Conservation (phyloP, 2,329 filamentous ascomycete genomes). For the Trichophyton simii region DNA sequence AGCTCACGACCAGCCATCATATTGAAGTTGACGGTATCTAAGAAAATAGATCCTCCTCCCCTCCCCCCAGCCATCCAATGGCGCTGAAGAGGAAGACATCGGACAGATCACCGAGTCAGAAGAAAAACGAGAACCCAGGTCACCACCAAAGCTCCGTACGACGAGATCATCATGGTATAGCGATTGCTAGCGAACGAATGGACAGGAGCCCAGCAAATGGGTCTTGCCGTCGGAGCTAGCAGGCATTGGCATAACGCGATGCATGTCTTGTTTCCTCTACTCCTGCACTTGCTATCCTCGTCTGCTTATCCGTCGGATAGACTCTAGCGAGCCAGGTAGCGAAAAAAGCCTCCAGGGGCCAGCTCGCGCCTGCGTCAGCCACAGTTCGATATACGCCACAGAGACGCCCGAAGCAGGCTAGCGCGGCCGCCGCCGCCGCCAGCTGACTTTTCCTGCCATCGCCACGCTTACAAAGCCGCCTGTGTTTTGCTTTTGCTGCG, state of each 20-base stretch:
- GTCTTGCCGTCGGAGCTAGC: neutral
- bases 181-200: neutral
- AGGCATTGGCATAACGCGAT: constrained; percentile 1
- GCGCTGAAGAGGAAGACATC: constrained; percentile 1
- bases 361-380: constrained; percentile 5
- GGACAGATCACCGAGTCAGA: constrained; percentile 1
- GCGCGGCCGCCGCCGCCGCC: constrained; percentile 1
- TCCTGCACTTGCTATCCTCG: neutral
- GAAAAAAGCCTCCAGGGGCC: neutral
- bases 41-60: neutral
- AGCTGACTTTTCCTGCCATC: neutral
- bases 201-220: neutral
- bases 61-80: constrained; percentile 1
- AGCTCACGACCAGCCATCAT: neutral
- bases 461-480: constrained; percentile 1
- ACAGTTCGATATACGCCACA: constrained; percentile 1
- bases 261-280: neutral
- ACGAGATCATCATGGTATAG: constrained; percentile 5
- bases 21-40: neutral
- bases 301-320: neutral
- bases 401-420: constrained; percentile 6
- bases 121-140: neutral
- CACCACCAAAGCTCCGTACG: constrained; percentile 4
- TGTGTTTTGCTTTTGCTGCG: neutral
- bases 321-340: neutral